phyloP scores from a whole-genome alignment of 2,329 filamentous ascomycete genomes.

The Colletotrichum sp. region DNA sequence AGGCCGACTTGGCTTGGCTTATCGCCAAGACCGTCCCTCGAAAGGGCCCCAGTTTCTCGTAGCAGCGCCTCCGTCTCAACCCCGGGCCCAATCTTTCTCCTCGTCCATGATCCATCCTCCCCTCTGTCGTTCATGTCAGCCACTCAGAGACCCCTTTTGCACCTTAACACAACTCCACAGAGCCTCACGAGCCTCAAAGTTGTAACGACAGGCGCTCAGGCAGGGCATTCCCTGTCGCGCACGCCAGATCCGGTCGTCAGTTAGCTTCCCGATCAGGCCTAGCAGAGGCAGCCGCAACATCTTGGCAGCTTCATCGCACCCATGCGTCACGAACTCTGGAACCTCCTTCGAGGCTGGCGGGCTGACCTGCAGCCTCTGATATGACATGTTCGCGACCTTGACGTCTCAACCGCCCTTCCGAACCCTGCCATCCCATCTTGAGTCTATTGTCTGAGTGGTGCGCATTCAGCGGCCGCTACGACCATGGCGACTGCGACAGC shows the following conservation, averaged over 20 bases:
- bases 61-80: not conserved
- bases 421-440: conserved; percentile 12
- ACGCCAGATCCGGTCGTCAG: not conserved
- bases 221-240: conserved; percentile 1
- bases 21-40: not conserved
- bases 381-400: not conserved
- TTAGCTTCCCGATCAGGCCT: not conserved
- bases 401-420: conserved; percentile 7
- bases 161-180: not conserved
- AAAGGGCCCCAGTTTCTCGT: not conserved
- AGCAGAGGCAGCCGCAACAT: conserved; percentile 11
- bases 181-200: conserved; percentile 9
- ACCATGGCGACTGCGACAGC: not conserved
- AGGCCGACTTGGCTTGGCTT: not conserved
- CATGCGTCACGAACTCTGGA: conserved; percentile 3
- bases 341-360: not conserved
- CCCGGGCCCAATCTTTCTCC: not conserved
- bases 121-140: not conserved
- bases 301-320: conserved; percentile 21
- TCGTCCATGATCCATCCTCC: not conserved
- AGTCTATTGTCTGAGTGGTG: not conserved
- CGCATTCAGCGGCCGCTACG: not conserved
- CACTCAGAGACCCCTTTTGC: not conserved
- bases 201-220: not conserved
- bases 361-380: not conserved